Evolutionary conservation across 345 rosid genomes (phyloP).

Genomic region (Salix exigua): DNA sequence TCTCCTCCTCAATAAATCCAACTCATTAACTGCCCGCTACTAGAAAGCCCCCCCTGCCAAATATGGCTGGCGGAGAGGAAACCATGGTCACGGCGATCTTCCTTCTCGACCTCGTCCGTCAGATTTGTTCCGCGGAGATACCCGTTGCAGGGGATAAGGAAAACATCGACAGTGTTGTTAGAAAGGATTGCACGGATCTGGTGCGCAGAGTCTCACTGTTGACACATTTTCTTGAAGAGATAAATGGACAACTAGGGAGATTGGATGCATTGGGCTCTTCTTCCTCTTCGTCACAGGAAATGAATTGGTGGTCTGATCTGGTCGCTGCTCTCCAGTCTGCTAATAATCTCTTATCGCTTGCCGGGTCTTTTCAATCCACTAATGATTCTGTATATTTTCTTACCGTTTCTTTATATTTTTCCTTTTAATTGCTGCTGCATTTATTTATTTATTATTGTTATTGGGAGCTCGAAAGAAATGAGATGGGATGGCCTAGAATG

Average conservation of each 20-base stretch:
- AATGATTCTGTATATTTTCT: conserved; percentile 53
- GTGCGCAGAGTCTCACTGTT: conserved; percentile 63
- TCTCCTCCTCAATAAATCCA: background rate
- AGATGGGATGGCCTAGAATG: background rate
- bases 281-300: conserved; percentile 20
- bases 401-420: background rate
- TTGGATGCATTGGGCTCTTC: conserved; percentile 15
- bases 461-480: background rate
- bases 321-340: conserved; percentile 50
- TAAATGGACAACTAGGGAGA: conserved; percentile 20
- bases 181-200: conserved; percentile 78
- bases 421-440: background rate
- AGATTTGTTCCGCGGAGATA: conserved; percentile 8
- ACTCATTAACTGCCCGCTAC: background rate
- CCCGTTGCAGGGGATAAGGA: conserved; percentile 13
- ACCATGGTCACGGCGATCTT: background rate
- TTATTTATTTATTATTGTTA: background rate
- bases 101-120: conserved; percentile 21
- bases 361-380: conserved; percentile 28
- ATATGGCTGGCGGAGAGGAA: background rate
- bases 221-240: conserved; percentile 79
- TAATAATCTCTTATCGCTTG: conserved; percentile 51
- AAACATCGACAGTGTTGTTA: conserved; percentile 23
- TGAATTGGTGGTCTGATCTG: conserved; percentile 67
- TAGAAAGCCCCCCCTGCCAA: background rate